These are phyloP conservation scores for Lecanicillium sp. DNA, from an alignment of 2,329 filamentous ascomycete genomes.

Conservation along the genomic window DNA sequence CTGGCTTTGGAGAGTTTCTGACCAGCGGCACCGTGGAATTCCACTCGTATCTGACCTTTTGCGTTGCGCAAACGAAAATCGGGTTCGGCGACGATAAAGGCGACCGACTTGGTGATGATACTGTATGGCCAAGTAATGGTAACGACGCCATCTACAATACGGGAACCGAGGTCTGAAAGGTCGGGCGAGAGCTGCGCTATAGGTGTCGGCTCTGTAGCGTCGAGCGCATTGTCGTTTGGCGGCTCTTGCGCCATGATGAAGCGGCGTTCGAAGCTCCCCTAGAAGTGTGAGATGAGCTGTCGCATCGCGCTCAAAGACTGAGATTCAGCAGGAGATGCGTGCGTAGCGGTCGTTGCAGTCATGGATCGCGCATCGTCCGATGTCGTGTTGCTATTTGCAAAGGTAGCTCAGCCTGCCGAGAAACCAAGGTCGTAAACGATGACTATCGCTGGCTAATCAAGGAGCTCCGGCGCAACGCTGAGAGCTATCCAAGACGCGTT, in stretches of 20 bases:
- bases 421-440: no score
- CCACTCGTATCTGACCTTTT: constrained; percentile 73
- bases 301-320: no score
- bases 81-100: constrained; percentile 74
- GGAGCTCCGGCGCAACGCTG: no score
- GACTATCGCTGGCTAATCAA: no score
- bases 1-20: constrained; percentile 57
- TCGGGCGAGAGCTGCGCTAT: constrained; percentile 48
- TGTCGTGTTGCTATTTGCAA: no score
- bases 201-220: constrained; percentile 30
- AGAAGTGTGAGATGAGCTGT: no score
- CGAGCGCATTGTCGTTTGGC: constrained; percentile 8
- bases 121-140: constrained; percentile 91
- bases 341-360: no score
- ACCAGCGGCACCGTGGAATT: constrained; percentile 64
- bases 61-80: constrained; percentile 72
- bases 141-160: constrained; percentile 59
- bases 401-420: no score
- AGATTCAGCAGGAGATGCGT: no score
- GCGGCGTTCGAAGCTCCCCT: no score
- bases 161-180: constrained; percentile 29
- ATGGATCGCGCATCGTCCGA: no score
- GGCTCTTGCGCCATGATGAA: constrained; percentile 4
- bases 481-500: no score
- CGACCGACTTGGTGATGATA: constrained; percentile 61